Percentiles rank a stretch among this genome's conserved stretches.
Conservation (phyloP, 805 yeast genomes). For the Jamesozyma spencerorum region DNA sequence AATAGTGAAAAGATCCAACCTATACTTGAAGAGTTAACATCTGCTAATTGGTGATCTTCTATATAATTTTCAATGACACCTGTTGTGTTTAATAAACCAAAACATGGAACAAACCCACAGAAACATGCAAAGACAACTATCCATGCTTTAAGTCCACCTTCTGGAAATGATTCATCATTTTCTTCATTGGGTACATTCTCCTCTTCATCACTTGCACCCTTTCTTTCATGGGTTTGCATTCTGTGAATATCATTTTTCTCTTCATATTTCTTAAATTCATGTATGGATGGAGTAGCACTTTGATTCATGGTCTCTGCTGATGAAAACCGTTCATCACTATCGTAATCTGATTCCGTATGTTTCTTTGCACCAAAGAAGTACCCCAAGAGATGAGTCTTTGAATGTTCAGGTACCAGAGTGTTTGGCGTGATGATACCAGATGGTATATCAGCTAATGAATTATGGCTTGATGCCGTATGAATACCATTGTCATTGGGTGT, state of each 20-base stretch:
- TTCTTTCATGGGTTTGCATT: slow-evolving; percentile 6
- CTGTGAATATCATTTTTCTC: slow-evolving; percentile 1
- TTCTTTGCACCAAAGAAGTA: too few relatives aligned
- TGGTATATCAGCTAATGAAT: neutral
- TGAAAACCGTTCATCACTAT: neutral
- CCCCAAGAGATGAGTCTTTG: neutral
- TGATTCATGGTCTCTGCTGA: neutral
- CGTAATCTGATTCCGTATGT: too few relatives aligned
- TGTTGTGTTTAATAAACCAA: slow-evolving; percentile 49
- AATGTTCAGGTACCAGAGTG: slow-evolving; percentile 1
- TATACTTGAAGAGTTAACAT: slow-evolving; percentile 38
- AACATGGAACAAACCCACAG: slow-evolving; percentile 43
- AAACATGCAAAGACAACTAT: slow-evolving; percentile 49
- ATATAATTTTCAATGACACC: slow-evolving; percentile 59
- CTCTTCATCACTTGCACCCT: neutral
- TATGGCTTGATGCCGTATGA: slow-evolving; percentile 3
- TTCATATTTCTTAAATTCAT: neutral
- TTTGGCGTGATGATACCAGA: neutral
- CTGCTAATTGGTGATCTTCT: slow-evolving; percentile 43
- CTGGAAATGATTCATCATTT: slow-evolving; percentile 34
- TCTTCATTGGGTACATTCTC: neutral
- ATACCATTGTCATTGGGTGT: neutral
- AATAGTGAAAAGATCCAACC: slow-evolving; percentile 61
- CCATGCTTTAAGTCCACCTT: slow-evolving; percentile 54
- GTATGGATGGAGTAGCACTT: neutral